Conservation (phyloP, 2,329 filamentous ascomycete species). For the Cryoendolithus antarcticus region DNA sequence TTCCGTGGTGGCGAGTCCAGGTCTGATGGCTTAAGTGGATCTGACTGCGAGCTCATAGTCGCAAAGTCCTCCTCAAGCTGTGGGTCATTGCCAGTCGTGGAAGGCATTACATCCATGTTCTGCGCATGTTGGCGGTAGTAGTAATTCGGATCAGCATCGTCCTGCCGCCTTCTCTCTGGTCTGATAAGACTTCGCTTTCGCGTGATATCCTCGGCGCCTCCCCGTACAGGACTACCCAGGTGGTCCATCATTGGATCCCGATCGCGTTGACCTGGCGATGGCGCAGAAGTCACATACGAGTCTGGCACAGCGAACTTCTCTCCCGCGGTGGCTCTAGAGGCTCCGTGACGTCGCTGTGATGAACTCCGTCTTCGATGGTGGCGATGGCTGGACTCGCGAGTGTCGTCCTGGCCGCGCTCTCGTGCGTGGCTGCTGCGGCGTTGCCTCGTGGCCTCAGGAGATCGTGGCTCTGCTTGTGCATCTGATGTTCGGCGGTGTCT, state of each 20-base stretch:
- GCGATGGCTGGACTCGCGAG: not conserved
- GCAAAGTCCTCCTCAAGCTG: constrained; percentile 53
- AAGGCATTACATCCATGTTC: constrained; percentile 81
- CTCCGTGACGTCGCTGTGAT: not conserved
- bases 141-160: constrained; percentile 84
- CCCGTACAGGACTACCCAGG: constrained; percentile 8
- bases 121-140: constrained; percentile 91
- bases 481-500: too few species aligned
- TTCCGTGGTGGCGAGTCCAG: constrained; percentile 13
- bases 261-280: constrained; percentile 23
- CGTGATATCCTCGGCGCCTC: constrained; percentile 33
- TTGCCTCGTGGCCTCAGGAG: too few species aligned
- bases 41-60: constrained; percentile 46
- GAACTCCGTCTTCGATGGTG: constrained; percentile 12
- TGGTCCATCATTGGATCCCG: constrained; percentile 35
- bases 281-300: too few species aligned
- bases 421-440: too few species aligned
- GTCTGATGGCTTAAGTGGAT: constrained; percentile 21
- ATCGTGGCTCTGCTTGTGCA: too few species aligned
- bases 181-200: constrained; percentile 82
- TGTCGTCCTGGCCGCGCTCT: constrained; percentile 1
- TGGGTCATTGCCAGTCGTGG: constrained; percentile 83
- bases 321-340: too few species aligned
- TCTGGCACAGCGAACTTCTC: too few species aligned
- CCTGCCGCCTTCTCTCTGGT: constrained; percentile 76